These are phyloP conservation scores for Russula virescens DNA, from an alignment of 768 basidiomycete species.

Conservation along the genomic window DNA sequence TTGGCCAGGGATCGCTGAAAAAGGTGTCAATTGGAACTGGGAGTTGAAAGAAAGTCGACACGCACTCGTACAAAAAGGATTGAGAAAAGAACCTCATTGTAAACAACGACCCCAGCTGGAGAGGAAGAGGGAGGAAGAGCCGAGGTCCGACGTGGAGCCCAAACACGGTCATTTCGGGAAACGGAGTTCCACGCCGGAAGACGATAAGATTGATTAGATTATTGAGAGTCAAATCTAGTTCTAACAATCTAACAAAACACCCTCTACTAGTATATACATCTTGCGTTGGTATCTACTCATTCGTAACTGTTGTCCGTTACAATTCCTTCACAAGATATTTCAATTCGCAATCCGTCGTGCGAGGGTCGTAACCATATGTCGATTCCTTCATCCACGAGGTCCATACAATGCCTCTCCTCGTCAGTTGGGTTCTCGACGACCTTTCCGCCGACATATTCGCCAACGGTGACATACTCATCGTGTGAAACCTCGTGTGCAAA, in stretches of 20 bases:
- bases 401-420: conserved; percentile 39
- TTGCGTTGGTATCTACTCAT: background rate
- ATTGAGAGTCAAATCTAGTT: background rate
- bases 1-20: conserved; percentile 85
- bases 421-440: conserved; percentile 28
- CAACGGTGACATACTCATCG: conserved; percentile 67
- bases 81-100: conserved; percentile 51
- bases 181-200: background rate
- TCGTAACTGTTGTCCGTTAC: conserved; percentile 51
- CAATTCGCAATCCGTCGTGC: conserved; percentile 65
- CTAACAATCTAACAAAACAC: too few species aligned
- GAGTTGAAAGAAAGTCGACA: conserved; percentile 17
- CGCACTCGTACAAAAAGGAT: conserved; percentile 53
- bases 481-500: conserved; percentile 75
- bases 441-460: conserved; percentile 43
- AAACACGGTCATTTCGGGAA: background rate
- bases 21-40: conserved; percentile 13
- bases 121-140: too few species aligned
- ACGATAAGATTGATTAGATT: conserved; percentile 15
- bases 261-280: too few species aligned
- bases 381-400: conserved; percentile 43
- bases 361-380: conserved; percentile 62
- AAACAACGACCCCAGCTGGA: conserved; percentile 33
- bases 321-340: conserved; percentile 38
- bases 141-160: too few species aligned